A percentile compares a stretch with the other conserved stretches of the same genome.
These are phyloP conservation scores for Abortiporus biennis DNA, from an alignment of 1,284 basidiomycete species.

Conservation along the genomic window DNA sequence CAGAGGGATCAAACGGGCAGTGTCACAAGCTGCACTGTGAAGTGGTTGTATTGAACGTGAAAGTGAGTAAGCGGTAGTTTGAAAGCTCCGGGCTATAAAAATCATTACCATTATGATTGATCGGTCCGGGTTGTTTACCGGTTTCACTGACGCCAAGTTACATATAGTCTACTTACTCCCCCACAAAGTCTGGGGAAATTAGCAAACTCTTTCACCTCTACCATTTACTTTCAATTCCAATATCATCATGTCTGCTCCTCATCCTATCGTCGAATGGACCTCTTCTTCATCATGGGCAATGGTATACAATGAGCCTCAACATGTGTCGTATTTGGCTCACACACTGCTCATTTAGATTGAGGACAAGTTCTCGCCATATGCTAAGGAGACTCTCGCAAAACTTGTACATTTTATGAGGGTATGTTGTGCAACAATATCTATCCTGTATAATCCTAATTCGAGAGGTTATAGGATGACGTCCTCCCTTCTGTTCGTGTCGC, in stretches of 20 bases:
- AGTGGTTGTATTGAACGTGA: no score
- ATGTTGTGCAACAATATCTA: conserved; percentile 18
- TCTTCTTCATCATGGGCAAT: conserved; percentile 80
- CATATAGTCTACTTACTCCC: no score
- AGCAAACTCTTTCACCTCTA: no score
- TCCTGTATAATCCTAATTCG: neutral
- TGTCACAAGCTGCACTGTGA: no score
- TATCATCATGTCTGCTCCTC: conserved; percentile 43
- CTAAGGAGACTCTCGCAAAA: conserved; percentile 80
- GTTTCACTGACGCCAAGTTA: no score
- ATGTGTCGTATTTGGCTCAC: neutral
- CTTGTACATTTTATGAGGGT: conserved; percentile 86
- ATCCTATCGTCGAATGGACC: conserved; percentile 69
- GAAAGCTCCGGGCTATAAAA: no score
- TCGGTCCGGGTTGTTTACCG: no score
- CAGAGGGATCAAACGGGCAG: no score
- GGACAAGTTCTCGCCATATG: conserved; percentile 86
- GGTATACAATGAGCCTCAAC: conserved; percentile 36
- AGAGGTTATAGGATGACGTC: conserved; percentile 68
- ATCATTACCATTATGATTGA: no score
- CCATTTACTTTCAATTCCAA: no score
- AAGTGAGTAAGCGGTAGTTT: no score
- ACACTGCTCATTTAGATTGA: conserved; percentile 54
- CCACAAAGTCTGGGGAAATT: no score
- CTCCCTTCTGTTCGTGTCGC: conserved; percentile 76